These are phyloP conservation scores for Nigrospora oryzae DNA, from an alignment of 2,329 filamentous ascomycete species.

Conservation along the genomic window DNA sequence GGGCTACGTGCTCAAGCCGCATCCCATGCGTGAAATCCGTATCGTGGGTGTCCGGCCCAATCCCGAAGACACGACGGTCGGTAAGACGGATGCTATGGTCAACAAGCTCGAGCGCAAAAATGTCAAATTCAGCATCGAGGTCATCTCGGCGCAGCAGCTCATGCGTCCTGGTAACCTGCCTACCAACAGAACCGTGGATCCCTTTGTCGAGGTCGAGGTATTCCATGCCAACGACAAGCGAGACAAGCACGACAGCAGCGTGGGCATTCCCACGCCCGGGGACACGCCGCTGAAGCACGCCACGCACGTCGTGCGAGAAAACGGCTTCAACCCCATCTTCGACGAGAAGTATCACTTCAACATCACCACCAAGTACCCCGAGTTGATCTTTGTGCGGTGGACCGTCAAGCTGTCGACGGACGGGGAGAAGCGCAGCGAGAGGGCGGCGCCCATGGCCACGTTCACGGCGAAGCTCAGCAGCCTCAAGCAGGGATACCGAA, in stretches of 20 bases:
- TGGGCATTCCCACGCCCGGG: conserved; percentile 34
- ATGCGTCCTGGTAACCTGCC: conserved; percentile 71
- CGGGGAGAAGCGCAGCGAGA: conserved; percentile 59
- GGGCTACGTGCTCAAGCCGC: conserved; percentile 90
- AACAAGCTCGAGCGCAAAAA: conserved; percentile 71
- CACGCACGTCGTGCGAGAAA: conserved; percentile 74
- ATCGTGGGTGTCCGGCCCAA: conserved; percentile 36
- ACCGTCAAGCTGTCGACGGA: conserved; percentile 82
- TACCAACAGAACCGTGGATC: conserved; percentile 71
- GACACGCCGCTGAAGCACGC: conserved; percentile 65
- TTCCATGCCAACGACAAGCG: conserved; percentile 90
- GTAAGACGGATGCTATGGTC: conserved; percentile 20
- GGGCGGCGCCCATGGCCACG: conserved; percentile 63
- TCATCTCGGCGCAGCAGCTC: conserved; percentile 91
- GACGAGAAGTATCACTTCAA: conserved; percentile 71
- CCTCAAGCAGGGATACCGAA: conserved; percentile 86
- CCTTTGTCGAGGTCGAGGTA: conserved; percentile 91
- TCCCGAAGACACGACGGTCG: background rate
- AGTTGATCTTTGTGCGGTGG: conserved; percentile 88
- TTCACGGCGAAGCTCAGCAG: conserved; percentile 90
- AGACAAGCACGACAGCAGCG: conserved; percentile 72
- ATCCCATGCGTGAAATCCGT: conserved; percentile 68
- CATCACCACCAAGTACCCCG: conserved; percentile 87
- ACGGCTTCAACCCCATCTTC: conserved; percentile 90
- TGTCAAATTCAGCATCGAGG: conserved; percentile 75